Evolutionary conservation across 164 flowering plant species (phyloP).

Genomic region (Magnolia changhungtana): DNA sequence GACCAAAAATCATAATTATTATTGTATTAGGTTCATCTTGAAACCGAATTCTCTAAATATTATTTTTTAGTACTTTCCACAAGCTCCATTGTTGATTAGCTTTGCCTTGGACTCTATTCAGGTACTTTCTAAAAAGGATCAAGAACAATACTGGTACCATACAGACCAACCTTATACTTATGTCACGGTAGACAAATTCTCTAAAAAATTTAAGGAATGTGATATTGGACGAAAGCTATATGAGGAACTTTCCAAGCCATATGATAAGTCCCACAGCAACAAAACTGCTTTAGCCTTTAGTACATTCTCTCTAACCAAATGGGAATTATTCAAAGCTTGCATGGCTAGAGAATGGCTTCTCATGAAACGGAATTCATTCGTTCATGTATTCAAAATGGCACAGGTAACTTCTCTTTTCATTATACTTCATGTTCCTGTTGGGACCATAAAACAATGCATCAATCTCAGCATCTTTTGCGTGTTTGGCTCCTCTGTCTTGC

Average conservation of each 20-base stretch:
- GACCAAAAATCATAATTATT: no score
- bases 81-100: no score
- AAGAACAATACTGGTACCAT: conserved; percentile 51
- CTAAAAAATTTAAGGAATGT: conserved; percentile 31
- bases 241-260: conserved; percentile 37
- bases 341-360: conserved; percentile 50
- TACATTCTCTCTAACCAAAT: conserved; percentile 35
- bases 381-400: conserved; percentile 43
- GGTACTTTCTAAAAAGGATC: conserved; percentile 64
- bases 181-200: conserved; percentile 39
- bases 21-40: no score
- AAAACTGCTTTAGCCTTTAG: conserved; percentile 39
- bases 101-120: conserved; percentile 12
- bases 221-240: conserved; percentile 34
- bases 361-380: conserved; percentile 59
- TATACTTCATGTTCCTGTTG: no score
- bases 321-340: conserved; percentile 62
- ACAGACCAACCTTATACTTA: conserved; percentile 38
- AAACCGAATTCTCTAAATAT: no score
- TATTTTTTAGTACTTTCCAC: no score
- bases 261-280: conserved; percentile 35
- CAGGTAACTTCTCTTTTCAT: conserved; percentile 23
- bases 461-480: no score
- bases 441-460: no score
- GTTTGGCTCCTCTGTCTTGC: conserved; percentile 14